Conservation (phyloP, 1,284 basidiomycete species). For the Sporisorium exsertum region DNA sequence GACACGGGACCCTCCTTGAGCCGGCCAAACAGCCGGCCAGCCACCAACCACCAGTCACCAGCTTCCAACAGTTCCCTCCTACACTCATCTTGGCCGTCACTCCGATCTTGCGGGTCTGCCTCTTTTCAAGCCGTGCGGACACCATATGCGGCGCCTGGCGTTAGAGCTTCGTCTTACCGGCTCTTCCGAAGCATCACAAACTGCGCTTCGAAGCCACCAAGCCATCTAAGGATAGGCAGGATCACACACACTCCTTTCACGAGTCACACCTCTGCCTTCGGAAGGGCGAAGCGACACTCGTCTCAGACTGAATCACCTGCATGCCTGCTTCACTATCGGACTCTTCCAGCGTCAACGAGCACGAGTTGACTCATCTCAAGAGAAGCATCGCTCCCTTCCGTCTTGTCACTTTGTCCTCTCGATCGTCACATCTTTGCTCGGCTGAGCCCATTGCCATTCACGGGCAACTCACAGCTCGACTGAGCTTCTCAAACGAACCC, state of each 20-base stretch:
- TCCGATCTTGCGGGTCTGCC: constrained; percentile 3
- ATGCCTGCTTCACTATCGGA: not conserved
- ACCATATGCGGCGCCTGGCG: not conserved
- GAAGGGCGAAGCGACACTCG: not conserved
- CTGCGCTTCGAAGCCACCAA: not conserved
- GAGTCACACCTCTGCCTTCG: not conserved
- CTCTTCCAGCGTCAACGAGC: not conserved
- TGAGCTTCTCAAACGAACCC: not conserved
- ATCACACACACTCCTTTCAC: not conserved
- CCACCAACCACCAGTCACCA: too few species aligned
- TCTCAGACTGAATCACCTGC: not conserved
- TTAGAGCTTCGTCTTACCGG: not conserved
- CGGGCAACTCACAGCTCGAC: not conserved
- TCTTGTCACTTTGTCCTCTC: constrained; percentile 1
- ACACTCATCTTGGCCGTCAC: not conserved
- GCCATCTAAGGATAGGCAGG: not conserved
- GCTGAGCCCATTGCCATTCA: not conserved
- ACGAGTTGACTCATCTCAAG: not conserved
- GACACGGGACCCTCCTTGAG: constrained; percentile 9
- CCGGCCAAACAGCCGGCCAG: not conserved
- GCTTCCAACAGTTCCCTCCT: not conserved
- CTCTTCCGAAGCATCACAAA: not conserved
- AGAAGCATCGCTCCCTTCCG: not conserved
- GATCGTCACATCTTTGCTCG: not conserved
- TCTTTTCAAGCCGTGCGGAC: too few species aligned